These are phyloP conservation scores for Solanum hybrid DNA, from an alignment of 305 asterid species.

Conservation along the genomic window DNA sequence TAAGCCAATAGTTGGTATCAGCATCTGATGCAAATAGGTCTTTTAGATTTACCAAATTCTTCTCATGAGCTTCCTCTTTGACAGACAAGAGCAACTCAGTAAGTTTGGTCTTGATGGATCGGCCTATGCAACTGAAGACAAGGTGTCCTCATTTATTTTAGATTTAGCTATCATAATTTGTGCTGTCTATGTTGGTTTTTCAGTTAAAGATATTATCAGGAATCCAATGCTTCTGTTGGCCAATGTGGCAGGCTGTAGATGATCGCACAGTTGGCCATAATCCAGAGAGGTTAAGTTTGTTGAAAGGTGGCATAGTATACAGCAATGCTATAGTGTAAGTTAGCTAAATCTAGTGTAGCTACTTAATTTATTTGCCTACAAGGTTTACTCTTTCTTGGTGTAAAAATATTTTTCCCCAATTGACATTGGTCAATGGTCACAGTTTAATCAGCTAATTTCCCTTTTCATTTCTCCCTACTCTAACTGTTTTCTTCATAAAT, in stretches of 20 bases:
- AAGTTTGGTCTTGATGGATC: slow-evolving; percentile 88
- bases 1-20: slow-evolving; percentile 5
- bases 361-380: neutral
- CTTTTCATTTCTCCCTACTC: neutral
- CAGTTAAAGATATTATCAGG: neutral
- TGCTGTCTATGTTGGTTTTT: neutral
- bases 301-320: slow-evolving; percentile 85
- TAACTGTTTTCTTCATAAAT: neutral
- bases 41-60: slow-evolving; percentile 10
- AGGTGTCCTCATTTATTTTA: slow-evolving; percentile 29
- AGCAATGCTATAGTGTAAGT: slow-evolving; percentile 89
- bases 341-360: neutral
- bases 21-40: neutral
- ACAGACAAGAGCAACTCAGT: slow-evolving; percentile 75
- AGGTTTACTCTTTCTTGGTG: neutral
- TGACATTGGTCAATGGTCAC: neutral
- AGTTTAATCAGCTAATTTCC: neutral
- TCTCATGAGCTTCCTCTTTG: slow-evolving; percentile 16
- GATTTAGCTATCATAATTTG: neutral
- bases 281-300: slow-evolving; percentile 85
- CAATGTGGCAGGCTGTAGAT: slow-evolving; percentile 60
- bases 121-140: slow-evolving; percentile 60
- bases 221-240: neutral
- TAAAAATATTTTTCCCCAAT: neutral
- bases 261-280: slow-evolving; percentile 87